A percentile compares a stretch with the other conserved stretches of the same genome.
Evolutionary conservation across 2,329 filamentous ascomycete species (phyloP).

Genomic region (Ophiostoma triangulosporum): DNA sequence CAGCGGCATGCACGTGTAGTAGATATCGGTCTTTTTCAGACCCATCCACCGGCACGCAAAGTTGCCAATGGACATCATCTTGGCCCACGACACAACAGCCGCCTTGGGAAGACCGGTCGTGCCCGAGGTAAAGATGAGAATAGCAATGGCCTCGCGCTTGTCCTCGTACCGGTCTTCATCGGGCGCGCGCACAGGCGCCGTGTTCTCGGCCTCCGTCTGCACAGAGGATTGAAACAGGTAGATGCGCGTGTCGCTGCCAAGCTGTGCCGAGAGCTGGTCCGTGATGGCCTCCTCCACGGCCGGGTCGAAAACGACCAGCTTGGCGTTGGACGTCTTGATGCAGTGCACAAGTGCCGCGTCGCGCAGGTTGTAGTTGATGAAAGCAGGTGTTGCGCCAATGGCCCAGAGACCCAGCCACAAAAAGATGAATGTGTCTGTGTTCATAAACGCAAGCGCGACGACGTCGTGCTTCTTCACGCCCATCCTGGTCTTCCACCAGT

Average conservation of each 20-base stretch:
- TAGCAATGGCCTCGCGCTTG: conserved; percentile 43
- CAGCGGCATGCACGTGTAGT: conserved; percentile 81
- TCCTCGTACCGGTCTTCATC: conserved; percentile 41
- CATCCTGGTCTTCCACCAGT: conserved; percentile 55
- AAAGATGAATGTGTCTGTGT: conserved; percentile 66
- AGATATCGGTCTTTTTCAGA: conserved; percentile 49
- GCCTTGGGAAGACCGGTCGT: conserved; percentile 77
- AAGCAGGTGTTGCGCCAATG: conserved; percentile 69
- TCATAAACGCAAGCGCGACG: conserved; percentile 70
- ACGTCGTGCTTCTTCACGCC: conserved; percentile 57
- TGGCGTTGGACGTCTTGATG: conserved; percentile 51
- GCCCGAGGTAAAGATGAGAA: conserved; percentile 74
- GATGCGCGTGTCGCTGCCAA: conserved; percentile 37
- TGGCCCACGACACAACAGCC: conserved; percentile 61
- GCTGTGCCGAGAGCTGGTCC: conserved; percentile 40
- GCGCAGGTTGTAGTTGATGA: conserved; percentile 76
- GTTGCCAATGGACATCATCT: conserved; percentile 39
- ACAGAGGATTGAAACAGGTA: conserved; percentile 47
- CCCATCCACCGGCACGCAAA: conserved; percentile 43
- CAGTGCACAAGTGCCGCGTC: conserved; percentile 62
- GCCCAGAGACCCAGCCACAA: conserved; percentile 68
- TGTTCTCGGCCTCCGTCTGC: conserved; percentile 38
- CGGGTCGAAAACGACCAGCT: conserved; percentile 56
- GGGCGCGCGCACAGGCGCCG: conserved; percentile 40
- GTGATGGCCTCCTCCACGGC: conserved; percentile 40